phyloP scores from a whole-genome alignment of 2,329 filamentous ascomycete genomes.

The Emmonsia crescens region DNA sequence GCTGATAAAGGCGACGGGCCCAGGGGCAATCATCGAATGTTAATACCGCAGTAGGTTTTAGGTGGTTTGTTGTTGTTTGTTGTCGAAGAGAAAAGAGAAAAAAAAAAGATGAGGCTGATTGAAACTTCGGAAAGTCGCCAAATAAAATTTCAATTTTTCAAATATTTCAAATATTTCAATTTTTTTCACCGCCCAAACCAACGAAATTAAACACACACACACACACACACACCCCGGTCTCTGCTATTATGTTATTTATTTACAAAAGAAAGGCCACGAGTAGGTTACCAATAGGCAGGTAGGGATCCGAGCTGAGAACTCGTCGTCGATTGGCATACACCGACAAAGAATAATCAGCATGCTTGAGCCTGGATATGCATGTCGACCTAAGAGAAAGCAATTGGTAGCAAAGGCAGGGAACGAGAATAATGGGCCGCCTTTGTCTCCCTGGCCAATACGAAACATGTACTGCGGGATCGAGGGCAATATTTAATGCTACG shows the following conservation, averaged over 20 bases:
- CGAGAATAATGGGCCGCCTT: slow-evolving; percentile 1
- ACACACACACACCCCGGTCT: too few relatives aligned
- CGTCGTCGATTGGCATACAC: neutral
- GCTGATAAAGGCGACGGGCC: neutral
- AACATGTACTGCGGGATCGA: neutral
- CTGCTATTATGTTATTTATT: neutral
- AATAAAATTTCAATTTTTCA: neutral
- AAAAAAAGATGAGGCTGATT: slow-evolving; percentile 3
- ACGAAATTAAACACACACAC: too few relatives aligned
- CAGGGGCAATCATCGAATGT: neutral
- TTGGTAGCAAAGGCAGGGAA: neutral
- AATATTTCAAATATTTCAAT: neutral
- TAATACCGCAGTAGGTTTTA: neutral
- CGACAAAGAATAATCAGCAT: neutral
- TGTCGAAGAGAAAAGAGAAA: neutral
- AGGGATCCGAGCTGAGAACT: neutral
- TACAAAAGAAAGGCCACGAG: neutral
- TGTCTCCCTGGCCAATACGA: neutral
- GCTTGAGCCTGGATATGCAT: neutral
- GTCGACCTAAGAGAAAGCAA: slow-evolving; percentile 2
- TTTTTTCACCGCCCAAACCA: neutral
- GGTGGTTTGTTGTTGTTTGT: neutral
- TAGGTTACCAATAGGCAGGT: neutral
- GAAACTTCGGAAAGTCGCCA: neutral
- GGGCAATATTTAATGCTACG: too few relatives aligned